Base-by-base conservation (phyloP, 345 rosid species). In the Lepidium sativum region DNA sequence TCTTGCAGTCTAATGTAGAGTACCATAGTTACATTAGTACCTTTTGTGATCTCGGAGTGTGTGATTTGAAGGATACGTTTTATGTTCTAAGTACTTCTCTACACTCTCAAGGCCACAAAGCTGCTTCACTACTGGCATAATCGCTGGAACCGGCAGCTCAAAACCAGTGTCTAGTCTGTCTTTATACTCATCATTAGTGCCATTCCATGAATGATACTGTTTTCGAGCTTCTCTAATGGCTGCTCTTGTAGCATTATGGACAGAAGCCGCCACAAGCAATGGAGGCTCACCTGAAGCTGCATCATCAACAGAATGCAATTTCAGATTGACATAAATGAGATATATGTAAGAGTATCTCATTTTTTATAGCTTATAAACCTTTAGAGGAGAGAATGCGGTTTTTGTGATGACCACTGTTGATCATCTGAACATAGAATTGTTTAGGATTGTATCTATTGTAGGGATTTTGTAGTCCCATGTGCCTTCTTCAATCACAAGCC, bases 211-310 rank as follows among this genome's bases (percentile, higher is more conserved):
- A 12, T 2, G 51, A 37, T 83, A 77, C 75, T 92, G 98, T 49
- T 70, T 43, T 39, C 86, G 76, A 12, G 98, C 97, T 52, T 85
- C 95, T 76, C 21, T 67, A 32, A 92, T 76, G 14, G 97, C 97
- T 44, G 82, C 83, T 69, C 91, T 81, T 47, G 89, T 72, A 6
- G 97, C 98, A 75, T 91, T 82, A 77, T 92, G 89, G 61, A 89
- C 87, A 14, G 98, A 85, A 56, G 77, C 83, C 11, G 96, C 92
- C 7, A 83, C 80, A 42, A 89, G 87, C 38, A 86, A 69, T 14
- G 98, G 96, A n/a, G 95, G 96, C 80, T 92, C 96, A 1, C 98
- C 98, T 0, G 92, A 92, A 74, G 98, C 98, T 92, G 81, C 83
- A 82, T 16, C 8, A 57, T 3, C 25, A n/a, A n/a, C 29, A 48